These are phyloP conservation scores for Macrolepiota albuminosa DNA, from an alignment of 768 basidiomycete genomes.

Conservation along the genomic window DNA sequence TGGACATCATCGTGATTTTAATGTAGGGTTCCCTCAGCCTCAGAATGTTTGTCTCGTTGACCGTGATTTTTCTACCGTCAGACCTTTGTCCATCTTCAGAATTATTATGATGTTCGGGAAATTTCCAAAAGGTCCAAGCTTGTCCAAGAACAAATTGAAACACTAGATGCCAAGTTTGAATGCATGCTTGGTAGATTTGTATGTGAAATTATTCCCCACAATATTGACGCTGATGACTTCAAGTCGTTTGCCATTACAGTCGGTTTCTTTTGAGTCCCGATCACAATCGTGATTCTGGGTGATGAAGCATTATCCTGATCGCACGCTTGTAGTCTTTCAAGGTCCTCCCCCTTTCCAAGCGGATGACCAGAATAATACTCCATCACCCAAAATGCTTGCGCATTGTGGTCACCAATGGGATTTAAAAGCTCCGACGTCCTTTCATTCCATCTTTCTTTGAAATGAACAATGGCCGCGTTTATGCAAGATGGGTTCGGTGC, in stretches of 20 bases:
- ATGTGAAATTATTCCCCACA: neutral
- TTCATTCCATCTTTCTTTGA: neutral
- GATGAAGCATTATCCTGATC: neutral
- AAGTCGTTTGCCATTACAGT: neutral
- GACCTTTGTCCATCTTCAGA: neutral
- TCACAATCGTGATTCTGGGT: neutral
- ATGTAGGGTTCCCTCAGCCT: neutral
- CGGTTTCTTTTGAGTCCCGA: neutral
- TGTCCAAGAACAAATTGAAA: neutral
- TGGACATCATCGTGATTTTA: neutral
- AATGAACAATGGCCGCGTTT: neutral
- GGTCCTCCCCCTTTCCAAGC: neutral
- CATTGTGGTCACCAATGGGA: neutral
- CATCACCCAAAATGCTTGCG: too few relatives aligned
- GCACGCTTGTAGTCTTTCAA: too few relatives aligned
- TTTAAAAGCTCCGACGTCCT: neutral
- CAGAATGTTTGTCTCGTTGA: neutral
- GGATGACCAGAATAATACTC: neutral
- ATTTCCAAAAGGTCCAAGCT: neutral
- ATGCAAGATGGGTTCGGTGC: neutral
- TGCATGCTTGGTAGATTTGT: neutral
- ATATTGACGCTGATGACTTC: too few relatives aligned
- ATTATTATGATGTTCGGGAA: neutral
- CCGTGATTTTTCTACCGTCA: neutral
- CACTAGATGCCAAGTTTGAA: neutral